Conservation (phyloP, 129 eudicot species). For the sunflower (Helianthus annuus) region DNA sequence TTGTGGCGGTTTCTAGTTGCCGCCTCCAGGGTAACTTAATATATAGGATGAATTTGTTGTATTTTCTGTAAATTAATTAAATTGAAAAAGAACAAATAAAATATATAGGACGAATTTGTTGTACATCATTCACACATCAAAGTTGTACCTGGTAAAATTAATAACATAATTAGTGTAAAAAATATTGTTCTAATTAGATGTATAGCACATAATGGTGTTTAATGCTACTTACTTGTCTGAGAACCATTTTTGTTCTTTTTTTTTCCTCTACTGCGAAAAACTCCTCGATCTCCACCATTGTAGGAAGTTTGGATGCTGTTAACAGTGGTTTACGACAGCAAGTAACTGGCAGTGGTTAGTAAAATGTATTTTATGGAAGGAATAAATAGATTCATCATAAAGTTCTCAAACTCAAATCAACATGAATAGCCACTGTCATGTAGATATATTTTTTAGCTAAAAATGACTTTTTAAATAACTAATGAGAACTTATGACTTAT, state of each 20-base stretch:
- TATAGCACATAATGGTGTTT: not conserved
- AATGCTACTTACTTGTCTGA: constrained; percentile 58
- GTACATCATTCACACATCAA: constrained; percentile 74
- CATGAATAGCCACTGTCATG: too few relatives aligned
- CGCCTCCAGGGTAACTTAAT: too few relatives aligned
- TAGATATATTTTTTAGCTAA: too few relatives aligned
- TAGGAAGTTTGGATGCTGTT: constrained; percentile 32
- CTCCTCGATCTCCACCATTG: constrained; percentile 65
- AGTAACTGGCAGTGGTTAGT: constrained; percentile 16
- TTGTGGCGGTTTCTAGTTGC: too few relatives aligned
- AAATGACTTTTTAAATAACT: too few relatives aligned
- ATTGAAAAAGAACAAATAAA: too few relatives aligned
- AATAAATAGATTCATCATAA: too few relatives aligned
- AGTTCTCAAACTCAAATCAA: too few relatives aligned
- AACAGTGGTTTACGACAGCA: constrained; percentile 23
- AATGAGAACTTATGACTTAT: too few relatives aligned
- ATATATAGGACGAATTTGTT: too few relatives aligned
- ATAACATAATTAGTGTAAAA: constrained; percentile 18
- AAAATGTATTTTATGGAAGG: too few relatives aligned
- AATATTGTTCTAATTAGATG: not conserved
- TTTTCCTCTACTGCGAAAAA: constrained; percentile 65
- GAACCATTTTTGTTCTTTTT: constrained; percentile 57
- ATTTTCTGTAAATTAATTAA: not conserved
- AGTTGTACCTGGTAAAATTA: constrained; percentile 65
- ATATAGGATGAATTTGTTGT: not conserved